Conservation (phyloP, 2,329 filamentous ascomycete species). For the Arthrobotrys musiformis region DNA sequence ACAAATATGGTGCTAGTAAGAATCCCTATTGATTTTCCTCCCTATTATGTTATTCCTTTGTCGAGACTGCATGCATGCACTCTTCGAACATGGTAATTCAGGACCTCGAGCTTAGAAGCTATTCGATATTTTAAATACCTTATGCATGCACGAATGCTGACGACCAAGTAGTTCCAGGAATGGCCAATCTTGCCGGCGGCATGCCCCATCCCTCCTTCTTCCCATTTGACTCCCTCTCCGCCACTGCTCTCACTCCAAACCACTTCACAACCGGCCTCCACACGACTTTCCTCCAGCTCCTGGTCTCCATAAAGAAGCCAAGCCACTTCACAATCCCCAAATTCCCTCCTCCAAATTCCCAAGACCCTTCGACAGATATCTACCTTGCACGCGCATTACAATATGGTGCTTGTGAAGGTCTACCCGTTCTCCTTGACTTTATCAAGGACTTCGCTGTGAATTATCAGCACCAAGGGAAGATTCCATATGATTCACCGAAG, state of each 20-base stretch:
- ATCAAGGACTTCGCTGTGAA: conserved; percentile 80
- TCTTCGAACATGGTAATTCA: no score
- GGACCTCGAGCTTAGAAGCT: background rate
- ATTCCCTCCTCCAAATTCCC: conserved; percentile 65
- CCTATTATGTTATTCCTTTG: conserved; percentile 72
- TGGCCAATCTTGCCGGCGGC: conserved; percentile 73
- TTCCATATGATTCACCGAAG: conserved; percentile 67
- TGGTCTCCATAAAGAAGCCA: conserved; percentile 60
- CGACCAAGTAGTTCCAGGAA: conserved; percentile 68
- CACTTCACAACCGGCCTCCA: conserved; percentile 68
- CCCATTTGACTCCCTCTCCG: conserved; percentile 89
- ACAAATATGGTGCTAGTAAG: conserved; percentile 71
- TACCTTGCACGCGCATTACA: conserved; percentile 76
- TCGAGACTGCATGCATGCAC: background rate
- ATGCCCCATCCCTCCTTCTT: conserved; percentile 85
- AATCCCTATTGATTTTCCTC: conserved; percentile 65
- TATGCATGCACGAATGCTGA: conserved; percentile 40
- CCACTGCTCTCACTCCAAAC: conserved; percentile 77
- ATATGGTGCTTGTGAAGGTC: conserved; percentile 84
- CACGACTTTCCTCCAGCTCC: conserved; percentile 60
- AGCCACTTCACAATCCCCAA: conserved; percentile 78
- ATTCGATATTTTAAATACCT: background rate
- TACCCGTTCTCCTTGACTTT: conserved; percentile 80
- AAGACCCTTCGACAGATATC: conserved; percentile 74
- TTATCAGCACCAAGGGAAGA: conserved; percentile 78